Evolutionary conservation across 805 yeast species (phyloP), one percentile per base, ranked within the genome.

Genomic region (Teunomyces lycoperdinae): DNA sequence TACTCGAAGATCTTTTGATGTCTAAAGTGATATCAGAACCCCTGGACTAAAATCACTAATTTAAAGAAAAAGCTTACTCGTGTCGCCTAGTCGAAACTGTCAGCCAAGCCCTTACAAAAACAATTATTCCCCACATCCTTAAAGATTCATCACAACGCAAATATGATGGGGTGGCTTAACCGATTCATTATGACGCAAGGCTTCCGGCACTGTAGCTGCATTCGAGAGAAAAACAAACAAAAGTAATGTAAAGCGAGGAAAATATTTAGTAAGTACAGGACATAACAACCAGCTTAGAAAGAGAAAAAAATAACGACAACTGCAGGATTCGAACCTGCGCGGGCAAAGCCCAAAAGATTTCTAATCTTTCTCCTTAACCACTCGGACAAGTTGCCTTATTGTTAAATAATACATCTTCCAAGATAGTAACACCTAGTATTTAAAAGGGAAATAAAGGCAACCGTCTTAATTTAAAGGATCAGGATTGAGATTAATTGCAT

Each of bases 311-410:
- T 53, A 50, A 50, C 75, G 75, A 70, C 75, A 68, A 68, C 74
- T 68, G 74, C 75, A 70, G 75, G 74, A 70, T 62, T 70, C 76
- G 74, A 70, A 70, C 76, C 76, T 70, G 73, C 74, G 75, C 74
- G 75, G 74, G 76, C 74, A 63, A 55, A 70, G 73, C 75, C 74
- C 75, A 70, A 70, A 70, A 70, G 75, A 70, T 69, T 70, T 70
- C 74, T 63, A 70, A 67, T 70, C 74, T 70, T 69, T 69, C 74
- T 69, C 74, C 75, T 70, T 70, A 69, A 69, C 74, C 74, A 60
- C 73, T 70, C 74, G 73, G 74, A 68, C 73, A 70, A 68, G 73
- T 68, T 68, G 74, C 73, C 74, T 33, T 10, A 24, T 11, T 10
- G 9, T 9, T 40, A 27, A n/a, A 26, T 17, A 3, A 1, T 4